Percentiles rank a stretch among this genome's conserved stretches.
Conservation (phyloP, 352 stramenopile species). For the Phytophthora uliginosa region DNA sequence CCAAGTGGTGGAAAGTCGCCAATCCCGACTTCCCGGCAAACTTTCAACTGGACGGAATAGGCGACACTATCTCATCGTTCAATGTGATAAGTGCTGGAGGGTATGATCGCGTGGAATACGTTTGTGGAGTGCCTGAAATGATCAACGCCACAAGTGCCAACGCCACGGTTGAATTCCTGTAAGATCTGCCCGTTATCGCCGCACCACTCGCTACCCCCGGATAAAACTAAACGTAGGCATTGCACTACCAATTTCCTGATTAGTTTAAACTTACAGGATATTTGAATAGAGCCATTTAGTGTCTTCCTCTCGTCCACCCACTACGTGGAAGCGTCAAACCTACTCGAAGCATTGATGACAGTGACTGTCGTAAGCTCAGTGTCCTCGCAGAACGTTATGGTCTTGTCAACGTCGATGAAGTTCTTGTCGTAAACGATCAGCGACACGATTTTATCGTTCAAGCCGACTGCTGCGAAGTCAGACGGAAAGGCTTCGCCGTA, state of each 20-base stretch:
- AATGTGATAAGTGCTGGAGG: not conserved
- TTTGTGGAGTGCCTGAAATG: not conserved
- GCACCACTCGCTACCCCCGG: too few relatives aligned
- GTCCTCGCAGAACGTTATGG: conserved; percentile 1
- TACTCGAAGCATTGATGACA: not conserved
- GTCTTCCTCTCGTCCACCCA: not conserved
- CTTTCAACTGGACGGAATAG: not conserved
- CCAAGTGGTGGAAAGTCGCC: not conserved
- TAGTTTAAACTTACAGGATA: too few relatives aligned
- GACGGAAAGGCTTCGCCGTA: not conserved
- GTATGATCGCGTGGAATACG: not conserved
- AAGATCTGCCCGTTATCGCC: too few relatives aligned
- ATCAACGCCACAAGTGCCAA: not conserved
- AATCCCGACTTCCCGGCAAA: not conserved
- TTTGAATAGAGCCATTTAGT: too few relatives aligned
- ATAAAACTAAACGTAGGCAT: too few relatives aligned
- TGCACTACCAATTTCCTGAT: too few relatives aligned
- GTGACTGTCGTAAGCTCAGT: not conserved
- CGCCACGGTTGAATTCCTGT: not conserved
- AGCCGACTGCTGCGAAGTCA: not conserved
- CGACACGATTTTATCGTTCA: not conserved
- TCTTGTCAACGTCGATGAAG: conserved; percentile 4
- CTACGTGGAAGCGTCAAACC: not conserved
- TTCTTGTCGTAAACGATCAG: conserved; percentile 12
- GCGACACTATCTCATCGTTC: not conserved